Evolutionary conservation across 768 basidiomycete genomes (phyloP), one percentile per base, ranked within the genome.

Genomic region (Tephrocybe sp.): DNA sequence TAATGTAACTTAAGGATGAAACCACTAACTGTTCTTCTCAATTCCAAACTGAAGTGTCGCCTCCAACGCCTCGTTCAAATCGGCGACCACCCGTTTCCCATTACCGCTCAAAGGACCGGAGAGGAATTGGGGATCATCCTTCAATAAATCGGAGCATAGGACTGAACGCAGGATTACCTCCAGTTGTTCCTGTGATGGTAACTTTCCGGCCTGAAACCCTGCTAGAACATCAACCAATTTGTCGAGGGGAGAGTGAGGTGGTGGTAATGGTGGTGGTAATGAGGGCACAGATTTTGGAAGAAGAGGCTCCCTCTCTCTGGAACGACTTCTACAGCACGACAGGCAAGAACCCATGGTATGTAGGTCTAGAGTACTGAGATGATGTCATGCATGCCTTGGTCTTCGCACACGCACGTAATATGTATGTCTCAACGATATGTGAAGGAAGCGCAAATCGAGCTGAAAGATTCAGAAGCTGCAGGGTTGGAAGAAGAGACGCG

Each of bases 141-240:
- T 42, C 14, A 72, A 56, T 5, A 72, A 20, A 25, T 64, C 63
- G 1, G 69, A 73, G 9, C 53, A 56, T 38, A 71, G 52, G 0
- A 65, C 39, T 3, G 36, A 45, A 40, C 61, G 65, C 25, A 73
- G 42, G 28, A 70, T 55, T 1, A 38, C 40, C 12, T 62, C 58
- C 3, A 70, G 36, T 49, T 76, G 74, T 25, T 67, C 65, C 48
- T 73, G 71, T 4, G 72, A 69, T 33, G 73, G 74, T 6, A 76
- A 53, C 46, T 74, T 74, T 18, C 73, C 73, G 6, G 69, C 58
- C 36, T 69, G 69, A 9, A 73, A 21, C 14, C 69, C 72, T 3
- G 67, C 69, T 8, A 71, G 48, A n/a, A 65, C 56, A 48, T 73
- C 72, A 25, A 63, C 64, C 8, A 68, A 42, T 48, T 71, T 72